Conservation (phyloP, 805 yeast species). For the Metschnikowia baotianmanensis region DNA sequence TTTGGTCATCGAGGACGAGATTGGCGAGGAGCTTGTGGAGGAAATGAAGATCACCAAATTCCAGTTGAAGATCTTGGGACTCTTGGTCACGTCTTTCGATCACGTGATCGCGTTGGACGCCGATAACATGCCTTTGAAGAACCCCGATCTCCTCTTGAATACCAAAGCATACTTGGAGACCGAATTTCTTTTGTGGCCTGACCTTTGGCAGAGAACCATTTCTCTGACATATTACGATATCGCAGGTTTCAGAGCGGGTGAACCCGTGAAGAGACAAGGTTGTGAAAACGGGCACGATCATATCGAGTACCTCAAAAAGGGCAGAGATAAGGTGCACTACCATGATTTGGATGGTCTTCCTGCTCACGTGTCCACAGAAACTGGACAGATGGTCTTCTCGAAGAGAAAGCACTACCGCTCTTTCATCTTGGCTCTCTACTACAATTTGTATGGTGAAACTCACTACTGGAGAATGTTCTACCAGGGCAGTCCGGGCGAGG, state of each 20-base stretch:
- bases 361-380: constrained; percentile 27
- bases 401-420: constrained; percentile 29
- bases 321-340: constrained; percentile 21
- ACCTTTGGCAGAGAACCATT: constrained; percentile 32
- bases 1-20: constrained; percentile 25
- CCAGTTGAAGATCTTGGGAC: constrained; percentile 31
- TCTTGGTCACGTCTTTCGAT: constrained; percentile 33
- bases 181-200: constrained; percentile 36
- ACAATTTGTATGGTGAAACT: constrained; percentile 29
- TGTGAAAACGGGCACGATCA: constrained; percentile 23
- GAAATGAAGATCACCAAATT: constrained; percentile 22
- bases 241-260: constrained; percentile 29
- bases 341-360: constrained; percentile 36
- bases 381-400: constrained; percentile 36
- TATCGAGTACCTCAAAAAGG: constrained; percentile 19
- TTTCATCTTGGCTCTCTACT: constrained; percentile 31
- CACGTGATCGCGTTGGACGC: constrained; percentile 33
- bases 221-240: constrained; percentile 34
- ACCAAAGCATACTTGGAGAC: constrained; percentile 25
- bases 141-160: constrained; percentile 27
- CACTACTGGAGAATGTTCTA: constrained; percentile 30
- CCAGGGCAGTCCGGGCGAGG: constrained; percentile 35
- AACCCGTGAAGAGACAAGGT: constrained; percentile 28
- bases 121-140: constrained; percentile 31
- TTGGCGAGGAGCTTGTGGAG: constrained; percentile 23